phyloP scores from a whole-genome alignment of 78 protist genomes.

The Creolimax fragrantissima region DNA sequence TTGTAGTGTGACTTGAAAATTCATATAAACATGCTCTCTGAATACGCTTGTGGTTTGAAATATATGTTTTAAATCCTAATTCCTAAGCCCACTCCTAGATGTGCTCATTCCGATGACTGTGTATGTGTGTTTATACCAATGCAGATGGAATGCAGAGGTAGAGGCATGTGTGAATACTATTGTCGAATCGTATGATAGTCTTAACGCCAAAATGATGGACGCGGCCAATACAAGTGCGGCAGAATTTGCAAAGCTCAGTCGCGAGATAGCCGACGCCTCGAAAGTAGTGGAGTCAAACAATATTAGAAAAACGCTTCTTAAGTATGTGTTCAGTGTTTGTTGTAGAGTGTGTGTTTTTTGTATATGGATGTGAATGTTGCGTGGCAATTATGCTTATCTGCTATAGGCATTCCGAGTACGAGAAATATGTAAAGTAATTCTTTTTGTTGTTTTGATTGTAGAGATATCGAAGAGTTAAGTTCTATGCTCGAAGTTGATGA shows the following conservation, averaged over 20 bases:
- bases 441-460: neutral
- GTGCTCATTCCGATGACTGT: too few species aligned
- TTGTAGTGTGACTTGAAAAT: too few species aligned
- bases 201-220: neutral
- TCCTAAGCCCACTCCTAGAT: too few species aligned
- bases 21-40: too few species aligned
- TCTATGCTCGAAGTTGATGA: neutral
- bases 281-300: neutral
- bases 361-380: neutral
- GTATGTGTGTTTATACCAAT: too few species aligned
- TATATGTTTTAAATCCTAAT: too few species aligned
- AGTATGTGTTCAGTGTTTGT: neutral
- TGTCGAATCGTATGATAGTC: neutral
- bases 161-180: neutral
- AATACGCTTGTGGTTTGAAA: too few species aligned
- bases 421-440: too few species aligned
- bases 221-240: neutral
- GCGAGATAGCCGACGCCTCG: neutral
- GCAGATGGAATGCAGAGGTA: neutral
- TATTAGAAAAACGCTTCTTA: neutral
- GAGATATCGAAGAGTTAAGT: neutral
- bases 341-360: neutral
- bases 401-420: too few species aligned
- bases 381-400: too few species aligned
- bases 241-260: neutral